Percentiles rank a stretch among this genome's conserved stretches.
Conservation (phyloP, 164 flowering plant genomes). For the Vitis vinifera region ASM3070453v1 NC_081817.1:22936001-22936500, state of each 20-base stretch:
- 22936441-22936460: constrained; percentile 76
- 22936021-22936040: constrained; percentile 38
- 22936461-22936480: constrained; percentile 72
- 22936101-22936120: constrained; percentile 36
- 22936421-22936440: constrained; percentile 55
- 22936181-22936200: constrained; percentile 29
- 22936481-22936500: constrained; percentile 69
- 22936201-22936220: constrained; percentile 66
- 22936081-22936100: constrained; percentile 39
- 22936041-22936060: constrained; percentile 32
- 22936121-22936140: constrained; percentile 63
- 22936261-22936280: constrained; percentile 82
- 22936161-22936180: constrained; percentile 10
- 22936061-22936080: constrained; percentile 46
- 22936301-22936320: constrained; percentile 80
- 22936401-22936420: constrained; percentile 65
- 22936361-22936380: constrained; percentile 88
- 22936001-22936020: constrained; percentile 3
- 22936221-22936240: constrained; percentile 80
- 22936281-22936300: constrained; percentile 92
- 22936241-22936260: constrained; percentile 56
- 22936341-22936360: constrained; percentile 91
- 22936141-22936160: constrained; percentile 71
- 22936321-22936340: constrained; percentile 67
- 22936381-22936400: constrained; percentile 83